Evolutionary conservation across 768 basidiomycete genomes (phyloP), one percentile per base, ranked within the genome.

Genomic region (Leucocoprinus leucothites): DNA sequence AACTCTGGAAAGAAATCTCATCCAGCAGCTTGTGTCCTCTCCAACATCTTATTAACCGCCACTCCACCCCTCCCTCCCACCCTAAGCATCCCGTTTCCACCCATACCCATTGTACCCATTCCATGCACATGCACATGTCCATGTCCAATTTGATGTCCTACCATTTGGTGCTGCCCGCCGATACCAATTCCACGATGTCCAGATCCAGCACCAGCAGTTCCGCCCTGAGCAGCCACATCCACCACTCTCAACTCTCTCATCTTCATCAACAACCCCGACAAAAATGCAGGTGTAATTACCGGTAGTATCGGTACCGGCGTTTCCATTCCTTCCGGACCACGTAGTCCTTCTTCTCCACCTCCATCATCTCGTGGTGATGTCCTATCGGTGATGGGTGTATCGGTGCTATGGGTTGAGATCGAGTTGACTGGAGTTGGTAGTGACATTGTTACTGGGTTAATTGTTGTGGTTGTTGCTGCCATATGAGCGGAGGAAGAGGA

Each of bases 11-110:
- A 24, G 35, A 28, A 4, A 18, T 4, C 26, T 48, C 47, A 55
- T 14, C 54, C 54, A 51, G 77, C 84, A 21, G 83, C 84, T 62
- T 87, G 86, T 3, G 85, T 77, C 66, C 87, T 75, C 66, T 89
- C 89, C 62, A 91, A 65, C 71, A 86, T 77, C 70, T 87, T 88
- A 67, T 91, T 89, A 5, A 89, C 76, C 1, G 77, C 80, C 22
- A 79, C 69, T 18, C 56, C 53, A 19, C 49, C 49, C 40, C 54
- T 45, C n/a, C 42, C 40, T 16, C 34, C 35, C 43, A n/a, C n/a
- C 21, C 51, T 47, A 1, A 42, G 22, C 16, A 26, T 31, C 22
- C 49, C 40, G 35, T 41, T 46, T 18, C 28, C 16, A 21, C 46
- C 51, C 18, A 19, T 18, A 28, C 49, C 19, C 18, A 34, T 56